phyloP scores from a whole-genome alignment of 225 moss, liverwort and hornwort genomes.

The Physcomitrellopsis africana region DNA sequence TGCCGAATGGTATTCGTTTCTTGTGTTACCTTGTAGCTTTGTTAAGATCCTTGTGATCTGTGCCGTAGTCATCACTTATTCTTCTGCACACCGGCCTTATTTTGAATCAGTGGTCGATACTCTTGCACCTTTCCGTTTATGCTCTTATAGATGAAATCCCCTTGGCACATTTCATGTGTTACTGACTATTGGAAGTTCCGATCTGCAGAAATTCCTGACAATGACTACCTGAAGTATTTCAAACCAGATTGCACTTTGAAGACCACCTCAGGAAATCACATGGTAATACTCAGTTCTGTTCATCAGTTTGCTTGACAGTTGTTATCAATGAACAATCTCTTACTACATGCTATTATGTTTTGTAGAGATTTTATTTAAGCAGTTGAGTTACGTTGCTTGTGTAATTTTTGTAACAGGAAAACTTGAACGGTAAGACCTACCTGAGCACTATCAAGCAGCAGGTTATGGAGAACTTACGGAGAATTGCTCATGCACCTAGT shows the following conservation, averaged over 20 bases:
- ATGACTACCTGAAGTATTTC: conserved; percentile 95
- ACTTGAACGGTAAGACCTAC: conserved; percentile 86
- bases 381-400: not conserved
- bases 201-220: conserved; percentile 87
- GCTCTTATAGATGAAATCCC: not conserved
- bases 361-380: not conserved
- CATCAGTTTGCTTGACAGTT: conserved; percentile 1
- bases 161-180: not conserved
- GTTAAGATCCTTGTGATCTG: not conserved
- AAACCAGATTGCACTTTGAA: conserved; percentile 92
- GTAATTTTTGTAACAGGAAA: conserved; percentile 64
- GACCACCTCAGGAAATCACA: conserved; percentile 76
- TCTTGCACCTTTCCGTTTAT: not conserved
- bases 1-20: conserved; percentile 67
- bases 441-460: conserved; percentile 89
- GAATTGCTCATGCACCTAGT: conserved; percentile 91
- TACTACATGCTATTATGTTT: not conserved
- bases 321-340: not conserved
- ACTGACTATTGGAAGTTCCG: not conserved
- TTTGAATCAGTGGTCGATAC: too few relatives aligned
- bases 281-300: conserved; percentile 47
- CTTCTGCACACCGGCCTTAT: not conserved
- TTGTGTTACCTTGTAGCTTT: not conserved
- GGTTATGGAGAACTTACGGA: conserved; percentile 91
- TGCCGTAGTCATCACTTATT: not conserved